Conservation (phyloP, 1,284 basidiomycete genomes). For the Heterobasidion annosum region DNA sequence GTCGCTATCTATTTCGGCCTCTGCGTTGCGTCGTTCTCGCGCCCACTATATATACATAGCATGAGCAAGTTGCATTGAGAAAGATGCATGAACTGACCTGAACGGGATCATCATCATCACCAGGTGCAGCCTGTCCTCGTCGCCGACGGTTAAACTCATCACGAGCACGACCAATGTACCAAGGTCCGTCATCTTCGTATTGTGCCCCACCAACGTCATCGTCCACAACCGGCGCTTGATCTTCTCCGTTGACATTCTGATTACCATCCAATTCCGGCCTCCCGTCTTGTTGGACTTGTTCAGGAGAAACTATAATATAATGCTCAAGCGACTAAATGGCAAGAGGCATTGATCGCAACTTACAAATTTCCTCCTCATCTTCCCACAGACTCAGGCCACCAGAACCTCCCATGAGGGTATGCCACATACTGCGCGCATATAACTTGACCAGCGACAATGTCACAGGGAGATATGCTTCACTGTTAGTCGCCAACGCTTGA, state of each 20-base stretch:
- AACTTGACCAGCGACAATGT: conserved; percentile 76
- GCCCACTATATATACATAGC: conserved; percentile 48
- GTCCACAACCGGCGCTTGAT: conserved; percentile 4
- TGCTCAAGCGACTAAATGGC: background rate
- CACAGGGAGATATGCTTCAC: conserved; percentile 86
- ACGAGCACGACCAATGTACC: conserved; percentile 74
- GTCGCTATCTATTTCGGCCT: conserved; percentile 63
- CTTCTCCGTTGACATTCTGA: background rate
- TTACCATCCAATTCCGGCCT: conserved; percentile 8
- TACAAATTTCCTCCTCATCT: conserved; percentile 35
- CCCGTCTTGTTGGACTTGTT: background rate
- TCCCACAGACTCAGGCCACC: conserved; percentile 62
- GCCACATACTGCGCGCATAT: conserved; percentile 80
- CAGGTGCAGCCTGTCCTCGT: conserved; percentile 27
- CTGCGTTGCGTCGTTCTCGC: conserved; percentile 58
- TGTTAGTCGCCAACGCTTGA: conserved; percentile 76
- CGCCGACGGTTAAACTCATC: conserved; percentile 60
- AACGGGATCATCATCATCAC: conserved; percentile 61
- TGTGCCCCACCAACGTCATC: conserved; percentile 5
- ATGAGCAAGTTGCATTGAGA: background rate
- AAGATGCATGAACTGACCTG: conserved; percentile 31
- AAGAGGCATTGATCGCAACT: conserved; percentile 12
- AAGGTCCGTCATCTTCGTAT: conserved; percentile 30
- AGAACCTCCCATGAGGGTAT: conserved; percentile 61
- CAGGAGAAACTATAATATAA: conserved; percentile 1